Conservation (phyloP, 306 rosid species). For the Malus orientalis region DNA sequence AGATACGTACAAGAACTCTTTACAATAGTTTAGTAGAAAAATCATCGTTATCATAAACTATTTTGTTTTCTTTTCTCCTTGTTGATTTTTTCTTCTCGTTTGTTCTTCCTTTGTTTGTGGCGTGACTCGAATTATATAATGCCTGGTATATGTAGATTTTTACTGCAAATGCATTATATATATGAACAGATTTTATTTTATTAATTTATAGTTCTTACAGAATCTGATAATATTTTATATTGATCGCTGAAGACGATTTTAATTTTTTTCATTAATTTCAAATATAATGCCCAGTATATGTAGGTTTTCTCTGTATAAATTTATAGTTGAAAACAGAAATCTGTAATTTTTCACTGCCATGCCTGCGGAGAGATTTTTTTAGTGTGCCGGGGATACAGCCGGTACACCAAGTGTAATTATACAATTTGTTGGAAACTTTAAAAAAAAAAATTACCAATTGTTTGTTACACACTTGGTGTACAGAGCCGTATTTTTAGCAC, state of each 20-base stretch:
- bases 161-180: no score
- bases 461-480: no score
- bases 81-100: background rate
- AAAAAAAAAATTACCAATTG: no score
- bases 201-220: background rate
- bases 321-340: background rate
- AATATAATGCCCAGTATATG: background rate
- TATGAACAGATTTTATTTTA: no score
- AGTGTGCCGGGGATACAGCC: background rate
- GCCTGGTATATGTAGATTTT: no score
- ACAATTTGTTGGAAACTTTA: no score
- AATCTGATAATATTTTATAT: background rate
- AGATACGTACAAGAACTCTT: background rate
- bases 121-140: background rate
- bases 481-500: no score
- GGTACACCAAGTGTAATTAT: no score
- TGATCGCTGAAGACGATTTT: background rate
- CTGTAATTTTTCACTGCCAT: background rate
- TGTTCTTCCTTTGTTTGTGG: background rate
- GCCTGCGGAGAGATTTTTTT: background rate
- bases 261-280: background rate
- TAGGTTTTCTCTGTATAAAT: background rate
- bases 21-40: background rate
- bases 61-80: background rate
- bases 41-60: background rate